Evolutionary conservation across 306 rosid genomes (phyloP), one percentile per base, ranked within the genome.

Genomic region (Acacia acuminata): DNA sequence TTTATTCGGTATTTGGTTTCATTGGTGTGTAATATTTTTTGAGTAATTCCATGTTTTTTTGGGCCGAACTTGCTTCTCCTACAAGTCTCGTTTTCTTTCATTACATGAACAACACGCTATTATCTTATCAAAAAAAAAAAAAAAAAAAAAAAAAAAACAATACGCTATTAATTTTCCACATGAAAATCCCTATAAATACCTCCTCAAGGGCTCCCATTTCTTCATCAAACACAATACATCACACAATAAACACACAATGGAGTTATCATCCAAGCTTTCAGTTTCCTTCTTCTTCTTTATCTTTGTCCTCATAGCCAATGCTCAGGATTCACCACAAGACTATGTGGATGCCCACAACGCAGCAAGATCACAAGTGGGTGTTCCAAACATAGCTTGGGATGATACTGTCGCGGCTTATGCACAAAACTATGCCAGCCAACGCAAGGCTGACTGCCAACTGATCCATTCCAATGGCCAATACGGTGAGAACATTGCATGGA

Each of bases 301-400:
- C 22, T 43, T 77, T 42, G 65, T 4, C 64, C n/a, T n/a, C 64
- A 27, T 73, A 10, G 56, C 78, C 25, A n/a, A 36, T 38, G 80
- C 86, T 30, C 91, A 85, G 74, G 80, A 82, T 78, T 56, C 88
- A 0, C 76, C 20, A 25, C 81, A 77, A 32, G 88, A 82, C 88
- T 83, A 58, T 36, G 63, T 85, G 58, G 24, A 67, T 1, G 87
- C 79, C 20, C 90, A 85, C 85, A 85, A 83, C 20, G 63, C 60
- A 0, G 89, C 86, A 14, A 86, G 91, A 2, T 2, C 60, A 2
- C 36, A 30, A 5, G 87, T 83, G 34, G 42, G 61, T 2, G 86
- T 80, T 14, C 70, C 73, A 0, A 16, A 78, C 3, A 3, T 86
- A 20, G 78, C 36, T 2, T 88, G 89, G 86, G 84, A 76, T 43